Percentiles rank a stretch among this genome's conserved stretches.
Evolutionary conservation across 2,329 filamentous ascomycete species (phyloP).

Genomic region (Trichothecium roseum): DNA sequence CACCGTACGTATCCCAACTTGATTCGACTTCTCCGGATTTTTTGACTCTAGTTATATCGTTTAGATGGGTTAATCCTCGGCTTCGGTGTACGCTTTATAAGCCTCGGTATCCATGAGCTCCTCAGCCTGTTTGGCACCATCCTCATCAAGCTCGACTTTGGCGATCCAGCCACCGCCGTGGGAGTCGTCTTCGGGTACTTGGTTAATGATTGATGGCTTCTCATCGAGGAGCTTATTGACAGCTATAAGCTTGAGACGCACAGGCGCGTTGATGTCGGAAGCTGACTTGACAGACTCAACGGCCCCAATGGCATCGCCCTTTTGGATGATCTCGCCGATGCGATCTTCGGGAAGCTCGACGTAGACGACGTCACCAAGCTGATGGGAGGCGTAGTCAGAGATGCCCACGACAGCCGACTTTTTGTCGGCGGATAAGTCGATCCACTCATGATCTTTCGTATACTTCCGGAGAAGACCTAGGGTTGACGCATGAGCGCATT

Average conservation of each 20-base stretch:
- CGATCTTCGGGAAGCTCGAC: conserved; percentile 75
- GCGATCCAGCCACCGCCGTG: conserved; percentile 83
- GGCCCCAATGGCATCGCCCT: conserved; percentile 80
- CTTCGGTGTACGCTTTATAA: conserved; percentile 64
- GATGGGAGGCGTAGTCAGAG: conserved; percentile 80
- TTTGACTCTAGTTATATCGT: conserved; percentile 1
- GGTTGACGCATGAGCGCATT: neutral
- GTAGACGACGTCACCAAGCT: conserved; percentile 93
- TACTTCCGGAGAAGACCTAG: conserved; percentile 67
- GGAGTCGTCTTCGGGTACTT: conserved; percentile 70
- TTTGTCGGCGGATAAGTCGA: conserved; percentile 75
- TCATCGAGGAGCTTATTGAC: conserved; percentile 70
- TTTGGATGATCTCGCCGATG: conserved; percentile 52
- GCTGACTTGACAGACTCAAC: conserved; percentile 98
- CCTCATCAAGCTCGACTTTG: conserved; percentile 67
- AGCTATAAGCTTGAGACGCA: conserved; percentile 65
- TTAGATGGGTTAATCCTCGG: conserved; percentile 20
- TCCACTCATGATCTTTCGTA: conserved; percentile 97
- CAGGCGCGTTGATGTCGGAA: conserved; percentile 90
- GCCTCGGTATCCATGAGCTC: conserved; percentile 64
- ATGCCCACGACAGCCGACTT: conserved; percentile 78
- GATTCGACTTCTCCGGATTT: neutral
- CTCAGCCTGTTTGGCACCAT: conserved; percentile 57
- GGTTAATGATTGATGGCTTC: conserved; percentile 80
- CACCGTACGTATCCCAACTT: conserved; percentile 1